A percentile compares a stretch with the other conserved stretches of the same genome.
phyloP scores from a whole-genome alignment of 2,329 filamentous ascomycete genomes.

The Dryadomyces quercivorus region DNA sequence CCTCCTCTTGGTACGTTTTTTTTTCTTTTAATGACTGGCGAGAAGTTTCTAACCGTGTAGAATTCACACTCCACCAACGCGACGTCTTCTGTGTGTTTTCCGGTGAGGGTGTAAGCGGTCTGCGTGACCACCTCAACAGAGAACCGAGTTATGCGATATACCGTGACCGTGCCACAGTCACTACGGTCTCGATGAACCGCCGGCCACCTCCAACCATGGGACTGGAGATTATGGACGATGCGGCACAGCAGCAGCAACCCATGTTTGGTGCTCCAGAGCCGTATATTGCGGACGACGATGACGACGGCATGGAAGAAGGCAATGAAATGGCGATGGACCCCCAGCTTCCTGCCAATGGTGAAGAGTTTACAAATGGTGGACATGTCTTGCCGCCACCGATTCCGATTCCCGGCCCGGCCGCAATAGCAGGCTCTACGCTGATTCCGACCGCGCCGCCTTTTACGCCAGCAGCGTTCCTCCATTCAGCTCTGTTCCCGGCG shows the following conservation, averaged over 20 bases:
- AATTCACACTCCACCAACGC: constrained; percentile 92
- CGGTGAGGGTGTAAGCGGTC: constrained; percentile 63
- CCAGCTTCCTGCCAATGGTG: constrained; percentile 2
- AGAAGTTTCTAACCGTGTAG: constrained; percentile 25
- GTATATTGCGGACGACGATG: constrained; percentile 26
- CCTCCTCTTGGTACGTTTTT: constrained; percentile 54
- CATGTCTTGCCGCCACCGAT: not conserved
- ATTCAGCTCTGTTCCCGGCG: not conserved
- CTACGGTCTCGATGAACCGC: constrained; percentile 6
- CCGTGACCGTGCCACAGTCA: constrained; percentile 19
- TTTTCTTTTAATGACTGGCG: not conserved
- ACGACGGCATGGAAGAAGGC: constrained; percentile 30
- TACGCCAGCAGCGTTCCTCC: constrained; percentile 1
- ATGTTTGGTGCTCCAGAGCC: constrained; percentile 23
- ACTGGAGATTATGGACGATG: constrained; percentile 8
- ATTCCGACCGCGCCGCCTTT: constrained; percentile 3
- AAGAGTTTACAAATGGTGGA: not conserved
- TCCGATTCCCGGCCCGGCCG: not conserved
- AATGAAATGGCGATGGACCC: constrained; percentile 26
- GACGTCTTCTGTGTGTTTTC: constrained; percentile 98
- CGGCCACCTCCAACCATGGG: constrained; percentile 10
- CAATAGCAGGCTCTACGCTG: not conserved
- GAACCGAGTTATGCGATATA: constrained; percentile 33
- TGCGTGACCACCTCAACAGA: constrained; percentile 67
- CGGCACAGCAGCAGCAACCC: constrained; percentile 16